Evolutionary conservation across 2,329 filamentous ascomycete species (phyloP).

Genomic region (Exophiala dermatitidis): DNA sequence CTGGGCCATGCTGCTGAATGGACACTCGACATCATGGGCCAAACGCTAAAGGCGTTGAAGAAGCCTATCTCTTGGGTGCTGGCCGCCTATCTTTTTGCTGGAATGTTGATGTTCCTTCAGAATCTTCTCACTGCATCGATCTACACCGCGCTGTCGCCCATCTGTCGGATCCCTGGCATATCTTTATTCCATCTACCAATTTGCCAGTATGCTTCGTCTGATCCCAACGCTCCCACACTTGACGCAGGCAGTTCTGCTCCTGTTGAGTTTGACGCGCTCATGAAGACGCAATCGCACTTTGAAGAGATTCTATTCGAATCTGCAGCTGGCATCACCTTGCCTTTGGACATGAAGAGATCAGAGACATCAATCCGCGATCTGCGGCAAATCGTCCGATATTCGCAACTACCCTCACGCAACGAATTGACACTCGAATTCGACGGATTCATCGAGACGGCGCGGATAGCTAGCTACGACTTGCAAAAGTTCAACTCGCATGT

Average conservation of each 20-base stretch:
- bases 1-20: conserved; percentile 10
- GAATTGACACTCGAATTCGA: conserved; percentile 70
- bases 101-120: conserved; percentile 52
- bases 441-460: conserved; percentile 64
- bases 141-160: conserved; percentile 55
- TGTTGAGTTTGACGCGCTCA: conserved; percentile 66
- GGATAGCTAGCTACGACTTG: conserved; percentile 58
- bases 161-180: conserved; percentile 63
- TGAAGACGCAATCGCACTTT: conserved; percentile 67
- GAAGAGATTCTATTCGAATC: conserved; percentile 66
- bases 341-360: conserved; percentile 70
- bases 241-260: conserved; percentile 30
- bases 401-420: conserved; percentile 55
- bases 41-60: conserved; percentile 57
- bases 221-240: conserved; percentile 13
- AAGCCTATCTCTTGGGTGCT: conserved; percentile 57
- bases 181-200: conserved; percentile 58
- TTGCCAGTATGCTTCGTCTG: conserved; percentile 39
- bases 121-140: conserved; percentile 58
- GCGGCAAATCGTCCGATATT: conserved; percentile 63
- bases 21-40: conserved; percentile 19
- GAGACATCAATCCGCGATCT: conserved; percentile 69
- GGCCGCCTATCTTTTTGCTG: conserved; percentile 55
- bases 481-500: conserved; percentile 71
- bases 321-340: conserved; percentile 58